phyloP scores from a whole-genome alignment of 306 rosid species.

The Corylus avellana region DNA sequence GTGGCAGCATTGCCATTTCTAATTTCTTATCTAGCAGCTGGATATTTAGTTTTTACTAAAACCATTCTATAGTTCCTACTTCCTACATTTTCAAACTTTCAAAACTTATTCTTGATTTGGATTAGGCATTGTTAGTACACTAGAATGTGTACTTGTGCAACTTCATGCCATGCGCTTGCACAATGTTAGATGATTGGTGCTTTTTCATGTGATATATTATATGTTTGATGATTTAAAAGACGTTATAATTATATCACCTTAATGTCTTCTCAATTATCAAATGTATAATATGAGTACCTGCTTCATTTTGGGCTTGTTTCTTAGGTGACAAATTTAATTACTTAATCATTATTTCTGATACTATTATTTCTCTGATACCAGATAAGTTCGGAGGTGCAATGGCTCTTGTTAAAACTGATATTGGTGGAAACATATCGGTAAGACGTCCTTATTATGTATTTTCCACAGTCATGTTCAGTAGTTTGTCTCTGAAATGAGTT shows the following conservation, averaged over 20 bases:
- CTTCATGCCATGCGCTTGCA: neutral
- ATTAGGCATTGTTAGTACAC: neutral
- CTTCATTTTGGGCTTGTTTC: neutral
- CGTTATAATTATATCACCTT: too few species aligned
- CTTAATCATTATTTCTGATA: constrained; percentile 31
- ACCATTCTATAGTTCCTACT: neutral
- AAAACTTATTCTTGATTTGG: neutral
- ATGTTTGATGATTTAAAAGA: too few species aligned
- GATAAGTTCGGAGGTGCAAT: constrained; percentile 97
- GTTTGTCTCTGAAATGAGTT: neutral
- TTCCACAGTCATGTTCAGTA: neutral
- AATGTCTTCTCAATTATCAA: constrained; percentile 1
- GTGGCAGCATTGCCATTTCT: neutral
- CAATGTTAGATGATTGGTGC: neutral
- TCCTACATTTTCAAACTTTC: neutral
- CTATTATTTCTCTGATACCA: constrained; percentile 49
- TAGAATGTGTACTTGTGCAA: neutral
- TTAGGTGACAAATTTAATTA: neutral
- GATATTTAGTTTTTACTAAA: neutral
- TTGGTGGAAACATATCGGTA: constrained; percentile 92
- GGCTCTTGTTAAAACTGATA: constrained; percentile 77
- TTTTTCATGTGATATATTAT: neutral
- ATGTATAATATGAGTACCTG: constrained; percentile 8
- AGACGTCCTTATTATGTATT: constrained; percentile 9
- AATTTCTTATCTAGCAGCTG: too few species aligned